Evolutionary conservation across 2,329 filamentous ascomycete species (phyloP).

Genomic region (Scedosporium dehoogii): DNA sequence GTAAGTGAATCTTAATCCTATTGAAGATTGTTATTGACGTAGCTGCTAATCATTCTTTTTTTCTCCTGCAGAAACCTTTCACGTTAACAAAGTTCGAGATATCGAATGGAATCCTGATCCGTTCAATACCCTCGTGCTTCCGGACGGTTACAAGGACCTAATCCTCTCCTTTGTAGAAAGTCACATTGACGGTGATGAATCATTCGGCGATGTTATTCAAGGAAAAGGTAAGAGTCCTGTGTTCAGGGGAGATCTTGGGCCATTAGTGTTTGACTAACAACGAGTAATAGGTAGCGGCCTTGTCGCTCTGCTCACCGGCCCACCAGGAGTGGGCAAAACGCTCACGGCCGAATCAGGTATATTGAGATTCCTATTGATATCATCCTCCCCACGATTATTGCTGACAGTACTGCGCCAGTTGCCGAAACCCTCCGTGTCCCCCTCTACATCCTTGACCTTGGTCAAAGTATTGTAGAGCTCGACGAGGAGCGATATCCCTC

Average conservation of each 20-base stretch:
- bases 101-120: conserved; percentile 38
- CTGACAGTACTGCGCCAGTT: conserved; percentile 28
- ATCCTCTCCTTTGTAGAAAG: conserved; percentile 31
- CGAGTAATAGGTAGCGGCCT: conserved; percentile 21
- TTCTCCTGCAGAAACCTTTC: conserved; percentile 20
- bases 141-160: conserved; percentile 38
- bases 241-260: not conserved
- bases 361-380: not conserved
- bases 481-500: conserved; percentile 36
- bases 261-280: not conserved
- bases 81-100: conserved; percentile 31
- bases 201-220: conserved; percentile 41
- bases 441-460: conserved; percentile 47
- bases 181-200: conserved; percentile 26
- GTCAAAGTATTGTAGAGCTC: conserved; percentile 50
- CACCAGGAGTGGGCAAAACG: conserved; percentile 40
- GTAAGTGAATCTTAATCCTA: not conserved
- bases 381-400: conserved; percentile 18
- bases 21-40: not conserved
- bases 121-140: conserved; percentile 39
- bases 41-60: not conserved
- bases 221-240: conserved; percentile 31
- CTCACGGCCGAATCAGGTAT: conserved; percentile 27
- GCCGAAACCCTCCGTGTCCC: conserved; percentile 32
- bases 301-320: conserved; percentile 38